phyloP scores from a whole-genome alignment of 306 rosid genomes.

The Urtica urens region DNA sequence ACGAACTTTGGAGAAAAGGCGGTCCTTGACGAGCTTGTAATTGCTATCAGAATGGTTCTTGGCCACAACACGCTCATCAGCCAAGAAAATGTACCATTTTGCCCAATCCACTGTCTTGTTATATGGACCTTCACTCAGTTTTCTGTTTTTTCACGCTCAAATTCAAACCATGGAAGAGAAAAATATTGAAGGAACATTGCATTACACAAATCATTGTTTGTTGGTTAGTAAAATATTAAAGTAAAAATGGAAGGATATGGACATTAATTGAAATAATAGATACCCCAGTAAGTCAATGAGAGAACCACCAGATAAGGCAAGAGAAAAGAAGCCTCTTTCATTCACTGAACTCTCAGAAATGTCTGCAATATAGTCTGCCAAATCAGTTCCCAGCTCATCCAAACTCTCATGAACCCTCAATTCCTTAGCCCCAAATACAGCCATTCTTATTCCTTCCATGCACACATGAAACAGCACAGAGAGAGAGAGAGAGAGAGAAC shows the following conservation, averaged over 20 bases:
- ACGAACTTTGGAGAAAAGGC: constrained; percentile 77
- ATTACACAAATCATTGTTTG: too few relatives aligned
- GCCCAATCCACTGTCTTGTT: constrained; percentile 95
- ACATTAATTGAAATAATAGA: constrained; percentile 15
- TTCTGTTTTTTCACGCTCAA: constrained; percentile 46
- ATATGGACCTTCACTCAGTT: constrained; percentile 80
- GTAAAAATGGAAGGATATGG: constrained; percentile 34
- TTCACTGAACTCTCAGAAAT: constrained; percentile 79
- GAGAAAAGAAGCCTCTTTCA: constrained; percentile 74
- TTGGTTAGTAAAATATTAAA: too few relatives aligned
- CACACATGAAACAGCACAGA: background rate
- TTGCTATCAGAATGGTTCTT: constrained; percentile 87
- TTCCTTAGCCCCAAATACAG: constrained; percentile 48
- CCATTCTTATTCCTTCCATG: constrained; percentile 37
- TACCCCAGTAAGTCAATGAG: constrained; percentile 97
- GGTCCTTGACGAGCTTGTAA: constrained; percentile 84
- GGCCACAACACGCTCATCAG: constrained; percentile 90
- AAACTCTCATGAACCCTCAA: constrained; percentile 71
- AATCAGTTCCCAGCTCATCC: constrained; percentile 80
- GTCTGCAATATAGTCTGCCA: constrained; percentile 84
- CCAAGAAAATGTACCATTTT: constrained; percentile 97
- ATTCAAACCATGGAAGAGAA: constrained; percentile 32
- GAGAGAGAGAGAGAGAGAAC: too few relatives aligned
- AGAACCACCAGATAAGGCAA: constrained; percentile 99
- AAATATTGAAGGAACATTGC: too few relatives aligned